phyloP scores from a whole-genome alignment of 2,329 filamentous ascomycete species.

The Incumbomyces lentus region DNA sequence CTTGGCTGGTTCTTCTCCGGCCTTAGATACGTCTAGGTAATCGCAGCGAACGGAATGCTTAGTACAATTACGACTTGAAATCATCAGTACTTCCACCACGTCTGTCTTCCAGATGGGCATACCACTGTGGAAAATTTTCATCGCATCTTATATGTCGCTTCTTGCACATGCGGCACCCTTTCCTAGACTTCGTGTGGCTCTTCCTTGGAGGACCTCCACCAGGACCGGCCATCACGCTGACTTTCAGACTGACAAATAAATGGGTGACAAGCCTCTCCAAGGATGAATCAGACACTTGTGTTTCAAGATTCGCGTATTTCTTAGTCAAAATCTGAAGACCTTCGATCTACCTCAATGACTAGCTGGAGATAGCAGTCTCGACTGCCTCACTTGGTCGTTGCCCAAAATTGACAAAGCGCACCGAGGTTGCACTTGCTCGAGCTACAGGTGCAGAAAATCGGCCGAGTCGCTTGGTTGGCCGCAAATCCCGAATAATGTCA shows the following conservation, averaged over 20 bases:
- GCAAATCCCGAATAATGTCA: too few relatives aligned
- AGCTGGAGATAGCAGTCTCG: too few relatives aligned
- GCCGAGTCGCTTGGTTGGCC: too few relatives aligned
- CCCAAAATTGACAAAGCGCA: too few relatives aligned
- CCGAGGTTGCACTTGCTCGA: too few relatives aligned
- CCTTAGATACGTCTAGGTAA: slow-evolving; percentile 76
- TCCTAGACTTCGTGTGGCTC: slow-evolving; percentile 97
- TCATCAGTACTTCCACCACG: slow-evolving; percentile 7
- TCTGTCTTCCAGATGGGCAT: slow-evolving; percentile 24
- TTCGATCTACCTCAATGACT: too few relatives aligned
- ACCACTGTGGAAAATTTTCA: slow-evolving; percentile 97
- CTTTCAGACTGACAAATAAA: not conserved
- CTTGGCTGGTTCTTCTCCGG: slow-evolving; percentile 43
- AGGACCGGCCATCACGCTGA: slow-evolving; percentile 65
- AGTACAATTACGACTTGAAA: slow-evolving; percentile 78
- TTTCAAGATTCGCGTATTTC: too few relatives aligned
- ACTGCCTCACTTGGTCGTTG: too few relatives aligned
- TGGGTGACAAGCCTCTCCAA: too few relatives aligned
- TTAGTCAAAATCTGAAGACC: too few relatives aligned
- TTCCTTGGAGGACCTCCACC: slow-evolving; percentile 82
- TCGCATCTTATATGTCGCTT: slow-evolving; percentile 95
- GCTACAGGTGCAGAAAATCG: too few relatives aligned
- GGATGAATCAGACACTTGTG: too few relatives aligned
- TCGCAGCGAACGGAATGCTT: slow-evolving; percentile 98
- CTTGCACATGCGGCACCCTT: slow-evolving; percentile 97